These are phyloP conservation scores for Stevia rebaudiana DNA, from an alignment of 140 eudicot genomes.

Conservation along the genomic window DNA sequence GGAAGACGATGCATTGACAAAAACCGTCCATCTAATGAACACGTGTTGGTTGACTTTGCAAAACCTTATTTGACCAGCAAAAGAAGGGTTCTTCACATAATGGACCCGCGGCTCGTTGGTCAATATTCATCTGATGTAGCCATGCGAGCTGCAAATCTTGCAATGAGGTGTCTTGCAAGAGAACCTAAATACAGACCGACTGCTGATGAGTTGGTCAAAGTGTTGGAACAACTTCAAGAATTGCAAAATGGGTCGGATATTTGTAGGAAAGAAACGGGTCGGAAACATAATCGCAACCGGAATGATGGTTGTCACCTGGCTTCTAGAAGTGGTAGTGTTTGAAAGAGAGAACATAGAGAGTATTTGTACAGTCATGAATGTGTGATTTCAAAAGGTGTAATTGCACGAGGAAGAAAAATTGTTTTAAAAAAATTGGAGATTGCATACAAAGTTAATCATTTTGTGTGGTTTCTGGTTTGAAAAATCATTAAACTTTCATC, in stretches of 20 bases:
- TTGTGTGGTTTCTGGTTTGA: neutral
- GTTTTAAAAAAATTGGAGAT: neutral
- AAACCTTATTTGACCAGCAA: conserved; percentile 59
- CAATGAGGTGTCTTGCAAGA: conserved; percentile 50
- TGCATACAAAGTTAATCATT: neutral
- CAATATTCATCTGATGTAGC: conserved; percentile 55
- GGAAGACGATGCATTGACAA: conserved; percentile 63
- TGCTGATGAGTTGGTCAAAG: conserved; percentile 62
- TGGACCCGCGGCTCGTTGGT: conserved; percentile 60
- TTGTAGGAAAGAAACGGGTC: conserved; percentile 28
- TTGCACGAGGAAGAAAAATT: neutral
- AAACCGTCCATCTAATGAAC: conserved; percentile 66
- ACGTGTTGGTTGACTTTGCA: conserved; percentile 61
- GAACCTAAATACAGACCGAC: conserved; percentile 57
- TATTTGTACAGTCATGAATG: conserved; percentile 15
- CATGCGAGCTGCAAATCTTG: conserved; percentile 45
- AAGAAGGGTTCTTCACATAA: conserved; percentile 42
- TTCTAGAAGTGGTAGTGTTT: conserved; percentile 24
- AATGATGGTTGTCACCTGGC: conserved; percentile 26
- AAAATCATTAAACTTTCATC: neutral
- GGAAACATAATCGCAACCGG: conserved; percentile 26
- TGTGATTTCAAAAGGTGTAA: conserved; percentile 5
- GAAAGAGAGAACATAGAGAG: neutral
- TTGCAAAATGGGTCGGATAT: conserved; percentile 30
- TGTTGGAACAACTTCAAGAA: conserved; percentile 63